A percentile compares a stretch with the other conserved stretches of the same genome.
These are phyloP conservation scores for Panaeolus papilionaceus DNA, from an alignment of 768 basidiomycete species.

Conservation along the genomic window DNA sequence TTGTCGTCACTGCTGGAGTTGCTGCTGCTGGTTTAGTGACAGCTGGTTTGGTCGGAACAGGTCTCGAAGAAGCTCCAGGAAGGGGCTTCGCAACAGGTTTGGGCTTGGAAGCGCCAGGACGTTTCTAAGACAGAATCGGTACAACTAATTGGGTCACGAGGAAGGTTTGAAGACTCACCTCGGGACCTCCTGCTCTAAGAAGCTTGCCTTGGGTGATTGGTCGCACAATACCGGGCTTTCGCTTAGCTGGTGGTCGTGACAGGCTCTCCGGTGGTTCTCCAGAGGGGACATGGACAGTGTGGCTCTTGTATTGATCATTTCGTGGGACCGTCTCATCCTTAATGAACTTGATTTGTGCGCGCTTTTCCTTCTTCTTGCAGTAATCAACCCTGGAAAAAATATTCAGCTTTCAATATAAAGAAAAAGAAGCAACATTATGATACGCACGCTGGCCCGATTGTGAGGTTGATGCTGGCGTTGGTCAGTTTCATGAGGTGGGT, in stretches of 20 bases:
- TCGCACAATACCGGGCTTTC: constrained; percentile 85
- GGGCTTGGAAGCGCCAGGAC: constrained; percentile 47
- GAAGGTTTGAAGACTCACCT: constrained; percentile 38
- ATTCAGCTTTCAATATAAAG: neutral
- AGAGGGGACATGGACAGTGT: constrained; percentile 84
- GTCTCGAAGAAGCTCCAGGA: constrained; percentile 51
- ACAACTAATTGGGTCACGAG: neutral
- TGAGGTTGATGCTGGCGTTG: constrained; percentile 73
- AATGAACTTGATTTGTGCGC: constrained; percentile 81
- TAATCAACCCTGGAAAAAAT: constrained; percentile 74
- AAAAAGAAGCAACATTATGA: neutral
- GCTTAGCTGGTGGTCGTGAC: constrained; percentile 84
- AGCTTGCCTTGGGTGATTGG: constrained; percentile 89
- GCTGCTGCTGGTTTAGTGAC: constrained; percentile 18
- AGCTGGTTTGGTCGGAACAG: constrained; percentile 33
- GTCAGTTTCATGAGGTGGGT: constrained; percentile 84
- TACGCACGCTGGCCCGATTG: constrained; percentile 79
- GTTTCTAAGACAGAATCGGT: constrained; percentile 46
- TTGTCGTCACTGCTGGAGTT: constrained; percentile 40
- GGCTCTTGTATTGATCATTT: constrained; percentile 93
- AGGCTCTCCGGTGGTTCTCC: constrained; percentile 86
- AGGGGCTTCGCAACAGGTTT: constrained; percentile 71
- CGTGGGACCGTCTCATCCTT: constrained; percentile 86
- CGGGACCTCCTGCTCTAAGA: constrained; percentile 76
- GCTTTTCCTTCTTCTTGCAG: constrained; percentile 97